Percentiles rank a stretch among this genome's conserved stretches.
Evolutionary conservation across 2,329 filamentous ascomycete species (phyloP).

Genomic region (Apiospora phragmitis): DNA sequence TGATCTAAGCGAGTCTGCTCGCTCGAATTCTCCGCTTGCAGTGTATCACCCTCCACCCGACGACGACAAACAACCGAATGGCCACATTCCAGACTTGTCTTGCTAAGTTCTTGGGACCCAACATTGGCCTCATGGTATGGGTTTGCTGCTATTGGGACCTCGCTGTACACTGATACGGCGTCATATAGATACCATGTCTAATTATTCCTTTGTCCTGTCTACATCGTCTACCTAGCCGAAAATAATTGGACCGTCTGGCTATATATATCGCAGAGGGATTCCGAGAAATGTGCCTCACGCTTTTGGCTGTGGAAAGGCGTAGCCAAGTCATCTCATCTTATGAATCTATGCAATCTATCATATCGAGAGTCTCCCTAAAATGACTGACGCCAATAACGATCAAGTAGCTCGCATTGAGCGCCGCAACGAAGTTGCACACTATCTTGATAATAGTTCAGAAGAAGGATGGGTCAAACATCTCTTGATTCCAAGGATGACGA

Average conservation of each 20-base stretch:
- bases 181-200: background rate
- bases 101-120: background rate
- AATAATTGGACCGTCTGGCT: background rate
- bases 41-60: background rate
- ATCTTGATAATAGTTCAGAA: background rate
- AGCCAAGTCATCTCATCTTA: background rate
- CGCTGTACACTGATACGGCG: background rate
- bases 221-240: background rate
- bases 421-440: background rate
- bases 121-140: background rate
- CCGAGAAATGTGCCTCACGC: background rate
- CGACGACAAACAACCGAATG: background rate
- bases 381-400: background rate
- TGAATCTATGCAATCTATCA: background rate
- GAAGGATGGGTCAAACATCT: background rate
- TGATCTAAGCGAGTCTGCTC: background rate
- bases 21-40: background rate
- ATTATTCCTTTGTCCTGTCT: background rate
- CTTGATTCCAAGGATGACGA: background rate
- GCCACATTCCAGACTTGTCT: background rate
- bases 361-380: background rate
- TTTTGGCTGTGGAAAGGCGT: background rate
- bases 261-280: background rate
- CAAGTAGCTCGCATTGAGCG: background rate
- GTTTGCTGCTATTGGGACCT: background rate